A percentile compares a stretch with the other conserved stretches of the same genome.
Evolutionary conservation across 2,329 filamentous ascomycete species (phyloP).

Genomic region (Fusarium decemcellulare): DNA sequence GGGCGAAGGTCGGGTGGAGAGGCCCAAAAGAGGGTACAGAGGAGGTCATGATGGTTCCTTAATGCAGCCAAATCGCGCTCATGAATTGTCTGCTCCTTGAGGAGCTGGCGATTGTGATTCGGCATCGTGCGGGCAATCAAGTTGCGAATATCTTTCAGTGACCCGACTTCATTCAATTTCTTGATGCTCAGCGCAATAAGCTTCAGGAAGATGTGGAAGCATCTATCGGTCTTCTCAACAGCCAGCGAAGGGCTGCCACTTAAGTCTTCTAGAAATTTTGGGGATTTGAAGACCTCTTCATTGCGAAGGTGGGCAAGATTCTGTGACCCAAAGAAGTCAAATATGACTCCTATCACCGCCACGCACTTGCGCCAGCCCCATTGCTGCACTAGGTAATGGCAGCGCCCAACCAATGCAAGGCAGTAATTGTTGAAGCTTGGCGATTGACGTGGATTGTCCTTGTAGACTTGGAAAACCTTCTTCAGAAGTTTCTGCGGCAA

Average conservation of each 20-base stretch:
- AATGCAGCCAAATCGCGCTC: constrained; percentile 74
- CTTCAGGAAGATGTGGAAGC: constrained; percentile 79
- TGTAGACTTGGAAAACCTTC: constrained; percentile 71
- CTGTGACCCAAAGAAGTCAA: constrained; percentile 77
- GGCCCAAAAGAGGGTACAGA: constrained; percentile 77
- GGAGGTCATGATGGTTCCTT: constrained; percentile 77
- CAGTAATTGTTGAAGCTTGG: constrained; percentile 78
- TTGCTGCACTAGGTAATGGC: constrained; percentile 73
- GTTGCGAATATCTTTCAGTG: constrained; percentile 72
- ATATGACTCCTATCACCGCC: constrained; percentile 71
- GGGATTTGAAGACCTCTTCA: constrained; percentile 74
- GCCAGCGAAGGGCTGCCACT: constrained; percentile 60
- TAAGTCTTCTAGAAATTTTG: constrained; percentile 72
- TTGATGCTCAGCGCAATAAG: constrained; percentile 71
- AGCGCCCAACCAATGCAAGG: constrained; percentile 70
- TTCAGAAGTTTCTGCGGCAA: constrained; percentile 71
- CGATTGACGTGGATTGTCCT: constrained; percentile 66
- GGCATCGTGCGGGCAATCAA: constrained; percentile 73
- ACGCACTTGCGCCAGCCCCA: constrained; percentile 76
- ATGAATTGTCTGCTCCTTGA: constrained; percentile 73
- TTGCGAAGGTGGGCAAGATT: constrained; percentile 74
- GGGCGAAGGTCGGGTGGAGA: constrained; percentile 69
- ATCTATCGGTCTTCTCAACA: constrained; percentile 69
- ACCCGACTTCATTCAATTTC: constrained; percentile 62
- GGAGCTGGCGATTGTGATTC: constrained; percentile 75